Evolutionary conservation across 1,284 basidiomycete genomes (phyloP).

Genomic region (Termitomyces sp.): DNA sequence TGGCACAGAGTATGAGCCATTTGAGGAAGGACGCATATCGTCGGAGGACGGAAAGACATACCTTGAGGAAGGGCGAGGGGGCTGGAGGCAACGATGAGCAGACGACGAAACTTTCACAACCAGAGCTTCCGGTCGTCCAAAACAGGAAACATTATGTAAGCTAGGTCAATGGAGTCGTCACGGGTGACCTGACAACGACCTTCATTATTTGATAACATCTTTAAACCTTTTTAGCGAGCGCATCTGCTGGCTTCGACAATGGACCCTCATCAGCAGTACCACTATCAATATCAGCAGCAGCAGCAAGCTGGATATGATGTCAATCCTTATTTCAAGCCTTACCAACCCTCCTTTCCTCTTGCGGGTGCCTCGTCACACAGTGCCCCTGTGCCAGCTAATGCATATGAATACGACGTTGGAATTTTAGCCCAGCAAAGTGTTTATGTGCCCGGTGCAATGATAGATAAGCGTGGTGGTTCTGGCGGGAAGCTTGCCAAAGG

Average conservation of each 20-base stretch:
- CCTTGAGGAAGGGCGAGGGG: conserved; percentile 50
- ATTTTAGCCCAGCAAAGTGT: conserved; percentile 84
- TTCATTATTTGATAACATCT: neutral
- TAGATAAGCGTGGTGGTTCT: conserved; percentile 78
- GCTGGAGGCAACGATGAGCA: conserved; percentile 31
- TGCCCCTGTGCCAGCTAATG: conserved; percentile 82
- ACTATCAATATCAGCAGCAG: conserved; percentile 37
- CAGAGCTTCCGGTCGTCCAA: conserved; percentile 3
- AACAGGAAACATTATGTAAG: conserved; percentile 20
- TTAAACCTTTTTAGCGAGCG: neutral
- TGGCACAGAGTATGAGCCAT: neutral
- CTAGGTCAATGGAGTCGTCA: neutral
- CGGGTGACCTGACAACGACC: neutral
- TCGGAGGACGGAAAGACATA: conserved; percentile 27
- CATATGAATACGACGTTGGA: conserved; percentile 85
- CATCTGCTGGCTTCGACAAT: conserved; percentile 19
- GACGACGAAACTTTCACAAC: conserved; percentile 11
- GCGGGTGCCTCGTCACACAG: conserved; percentile 60
- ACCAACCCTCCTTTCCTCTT: conserved; percentile 64
- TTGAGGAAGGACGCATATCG: neutral
- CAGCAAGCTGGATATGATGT: conserved; percentile 47
- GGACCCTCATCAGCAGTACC: conserved; percentile 49
- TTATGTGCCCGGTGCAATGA: conserved; percentile 83
- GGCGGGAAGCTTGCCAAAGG: conserved; percentile 84
- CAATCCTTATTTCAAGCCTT: conserved; percentile 75